Percentiles rank a stretch among this genome's conserved stretches.
These are phyloP conservation scores for Karstenula rhodostoma DNA, from an alignment of 2,329 filamentous ascomycete species.

Conservation along the genomic window DNA sequence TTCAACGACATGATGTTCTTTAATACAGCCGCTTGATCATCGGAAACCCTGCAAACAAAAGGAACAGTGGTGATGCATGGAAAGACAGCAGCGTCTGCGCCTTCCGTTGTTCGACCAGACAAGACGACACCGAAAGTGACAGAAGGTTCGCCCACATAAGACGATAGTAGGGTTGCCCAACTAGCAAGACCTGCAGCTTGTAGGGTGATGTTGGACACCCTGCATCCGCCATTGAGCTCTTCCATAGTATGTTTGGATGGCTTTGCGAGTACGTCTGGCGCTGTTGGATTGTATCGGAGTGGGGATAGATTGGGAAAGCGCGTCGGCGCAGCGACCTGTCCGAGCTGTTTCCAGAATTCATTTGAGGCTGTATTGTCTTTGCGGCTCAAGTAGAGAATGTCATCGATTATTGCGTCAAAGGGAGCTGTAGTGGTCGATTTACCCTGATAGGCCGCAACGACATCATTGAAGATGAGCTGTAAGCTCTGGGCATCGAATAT, in stretches of 20 bases:
- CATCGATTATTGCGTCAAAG: constrained; percentile 54
- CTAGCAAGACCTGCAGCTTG: constrained; percentile 79
- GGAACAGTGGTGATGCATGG: constrained; percentile 87
- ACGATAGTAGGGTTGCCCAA: constrained; percentile 78
- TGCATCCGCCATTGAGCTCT: constrained; percentile 65
- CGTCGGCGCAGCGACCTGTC: constrained; percentile 65
- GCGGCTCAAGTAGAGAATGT: constrained; percentile 53
- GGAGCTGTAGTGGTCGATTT: constrained; percentile 31
- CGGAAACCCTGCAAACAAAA: constrained; percentile 65
- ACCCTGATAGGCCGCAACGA: constrained; percentile 56
- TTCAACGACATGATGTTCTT: constrained; percentile 71
- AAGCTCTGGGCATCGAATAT: constrained; percentile 86
- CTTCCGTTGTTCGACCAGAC: constrained; percentile 72
- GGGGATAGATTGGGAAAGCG: constrained; percentile 82
- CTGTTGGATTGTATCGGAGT: constrained; percentile 52
- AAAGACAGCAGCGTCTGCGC: constrained; percentile 69
- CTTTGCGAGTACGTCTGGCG: constrained; percentile 47
- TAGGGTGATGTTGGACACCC: constrained; percentile 69
- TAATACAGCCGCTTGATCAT: constrained; percentile 66
- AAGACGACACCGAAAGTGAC: constrained; percentile 84
- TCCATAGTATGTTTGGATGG: constrained; percentile 52
- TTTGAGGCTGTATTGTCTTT: constrained; percentile 43
- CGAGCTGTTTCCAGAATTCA: constrained; percentile 70
- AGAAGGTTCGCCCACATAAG: constrained; percentile 76
- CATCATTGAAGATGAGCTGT: constrained; percentile 67